Base-by-base conservation (phyloP, 1,284 basidiomycete species). In the Ceratobasidium sp. region DNA sequence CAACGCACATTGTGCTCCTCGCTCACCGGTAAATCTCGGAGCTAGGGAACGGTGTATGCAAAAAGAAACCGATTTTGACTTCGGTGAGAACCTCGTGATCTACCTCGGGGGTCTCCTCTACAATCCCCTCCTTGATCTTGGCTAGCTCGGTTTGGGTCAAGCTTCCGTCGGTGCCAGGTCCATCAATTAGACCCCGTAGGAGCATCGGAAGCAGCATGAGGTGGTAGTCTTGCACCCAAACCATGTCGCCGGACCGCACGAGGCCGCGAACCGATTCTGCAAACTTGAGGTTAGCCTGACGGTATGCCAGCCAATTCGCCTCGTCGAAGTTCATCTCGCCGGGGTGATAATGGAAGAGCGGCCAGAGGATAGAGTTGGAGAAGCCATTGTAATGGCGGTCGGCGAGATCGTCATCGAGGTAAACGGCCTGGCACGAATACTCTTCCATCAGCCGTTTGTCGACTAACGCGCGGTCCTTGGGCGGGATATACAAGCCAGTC, bases 261-360 rank as follows among this genome's bases (percentile, higher is more conserved):
- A 95, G 91, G 73, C 86, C 85, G 73, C 88, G 85, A 72, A 99
- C 93, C 21, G 87, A 91, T 80, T 98, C 92, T 0, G 98, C 97
- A 80, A 99, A 99, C 75, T 89, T 87, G 83, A 96, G 85, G 82
- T 99, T 99, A 57, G 98, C 98, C 81, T 98, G 95, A 43, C 97
- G 90, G 82, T 99, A 99, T 0, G 96, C 97, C 61, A 92, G 88
- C 97, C 97, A 99, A 82, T 98, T 94, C 79, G 93, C 93, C 83
- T 98, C 95, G 83, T 98, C 97, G 80, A 99, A 99, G 83, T 96
- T 98, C 96, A 99, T 99, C 83, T 98, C 96, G 76, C 96, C 95
- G 16, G 95, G 95, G 81, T 98, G 96, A 82, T 98, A 99, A 82
- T 99, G 97, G 87, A 99, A 98, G 58, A 99, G 86, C 0, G 97